Evolutionary conservation across 441 rosid species (phyloP).

Genomic region (Lepidium campestre): DNA sequence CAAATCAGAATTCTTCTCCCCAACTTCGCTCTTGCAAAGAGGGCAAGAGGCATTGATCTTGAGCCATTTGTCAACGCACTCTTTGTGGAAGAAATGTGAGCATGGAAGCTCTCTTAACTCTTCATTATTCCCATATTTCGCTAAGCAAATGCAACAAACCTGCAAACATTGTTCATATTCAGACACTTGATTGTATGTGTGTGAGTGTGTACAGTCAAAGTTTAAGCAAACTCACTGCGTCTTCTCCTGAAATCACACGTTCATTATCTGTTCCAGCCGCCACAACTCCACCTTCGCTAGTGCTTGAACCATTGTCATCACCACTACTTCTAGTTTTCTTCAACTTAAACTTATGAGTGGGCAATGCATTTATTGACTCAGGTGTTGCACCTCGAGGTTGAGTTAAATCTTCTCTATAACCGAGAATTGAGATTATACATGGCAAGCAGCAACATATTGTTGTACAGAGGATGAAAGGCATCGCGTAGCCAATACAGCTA

Average conservation of each 20-base stretch:
- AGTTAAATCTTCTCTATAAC: slow-evolving; percentile 81
- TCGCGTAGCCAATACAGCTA: slow-evolving; percentile 95
- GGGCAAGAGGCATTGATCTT: slow-evolving; percentile 94
- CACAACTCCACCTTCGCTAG: slow-evolving; percentile 74
- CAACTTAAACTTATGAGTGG: slow-evolving; percentile 81
- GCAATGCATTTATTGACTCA: slow-evolving; percentile 82
- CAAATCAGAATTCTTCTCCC: slow-evolving; percentile 48
- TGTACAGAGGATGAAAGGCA: slow-evolving; percentile 97
- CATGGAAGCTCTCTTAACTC: slow-evolving; percentile 91
- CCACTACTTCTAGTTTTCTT: slow-evolving; percentile 50
- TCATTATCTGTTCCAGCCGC: slow-evolving; percentile 95
- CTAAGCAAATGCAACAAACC: slow-evolving; percentile 98
- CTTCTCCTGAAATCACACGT: slow-evolving; percentile 79
- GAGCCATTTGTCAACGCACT: slow-evolving; percentile 95
- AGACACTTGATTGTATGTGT: neutral
- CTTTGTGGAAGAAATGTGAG: slow-evolving; percentile 86
- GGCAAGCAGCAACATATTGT: slow-evolving; percentile 97
- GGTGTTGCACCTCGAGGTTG: slow-evolving; percentile 88
- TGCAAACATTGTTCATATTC: slow-evolving; percentile 21
- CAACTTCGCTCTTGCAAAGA: slow-evolving; percentile 87
- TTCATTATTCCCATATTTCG: slow-evolving; percentile 79
- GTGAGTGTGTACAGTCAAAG: neutral
- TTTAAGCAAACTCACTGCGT: slow-evolving; percentile 57
- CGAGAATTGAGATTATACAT: slow-evolving; percentile 83
- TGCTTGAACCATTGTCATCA: slow-evolving; percentile 38